Evolutionary conservation across 1,284 basidiomycete species (phyloP), one percentile per base, ranked within the genome.

Genomic region (Earliella scabrosa): DNA sequence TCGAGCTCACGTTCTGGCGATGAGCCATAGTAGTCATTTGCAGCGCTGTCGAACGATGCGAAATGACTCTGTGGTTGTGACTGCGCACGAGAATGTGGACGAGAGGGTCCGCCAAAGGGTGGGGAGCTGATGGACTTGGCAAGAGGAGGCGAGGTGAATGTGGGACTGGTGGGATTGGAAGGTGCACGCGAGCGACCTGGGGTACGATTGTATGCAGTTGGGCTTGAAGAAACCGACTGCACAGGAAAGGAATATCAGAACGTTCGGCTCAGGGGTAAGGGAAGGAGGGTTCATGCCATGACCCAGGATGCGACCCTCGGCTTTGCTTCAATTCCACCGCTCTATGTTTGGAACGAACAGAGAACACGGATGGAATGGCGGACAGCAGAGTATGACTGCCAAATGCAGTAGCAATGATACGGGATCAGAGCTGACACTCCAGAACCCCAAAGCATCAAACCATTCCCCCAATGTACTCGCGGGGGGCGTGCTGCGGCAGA

Each of bases 121-220:
- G 66, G 82, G 59, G 80, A 78, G 55, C 69, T 70, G 40, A 77
- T 68, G 39, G 71, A 68, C 34, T 63, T 65, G n/a, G 62, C 50
- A 50, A 67, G 57, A 54, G 77, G 71, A 39, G 73, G 72, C 1
- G 67, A 63, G 10, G 62, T 63, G 31, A 71, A 72, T 2, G 75
- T 73, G 2, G 87, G 86, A 10, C 82, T 82, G 2, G 79, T 77
- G 4, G 88, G 86, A 63, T 87, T 89, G 20, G 88, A 90, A 0
- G 87, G 86, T 0, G 82, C 78, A 50, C 87, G 86, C 31, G 73
- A 69, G 16, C 82, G 81, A 34, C 78, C 69, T 6, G 72, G 69
- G 35, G 74, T 73, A 41, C 75, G 75, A 18, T 73, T 71, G 66
- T 77, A 83, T 7, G 77, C 60, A 40, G 71, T 70, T 13, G 80